Conservation (phyloP, 2,329 filamentous ascomycete genomes). For the Volutella citrinella region DNA sequence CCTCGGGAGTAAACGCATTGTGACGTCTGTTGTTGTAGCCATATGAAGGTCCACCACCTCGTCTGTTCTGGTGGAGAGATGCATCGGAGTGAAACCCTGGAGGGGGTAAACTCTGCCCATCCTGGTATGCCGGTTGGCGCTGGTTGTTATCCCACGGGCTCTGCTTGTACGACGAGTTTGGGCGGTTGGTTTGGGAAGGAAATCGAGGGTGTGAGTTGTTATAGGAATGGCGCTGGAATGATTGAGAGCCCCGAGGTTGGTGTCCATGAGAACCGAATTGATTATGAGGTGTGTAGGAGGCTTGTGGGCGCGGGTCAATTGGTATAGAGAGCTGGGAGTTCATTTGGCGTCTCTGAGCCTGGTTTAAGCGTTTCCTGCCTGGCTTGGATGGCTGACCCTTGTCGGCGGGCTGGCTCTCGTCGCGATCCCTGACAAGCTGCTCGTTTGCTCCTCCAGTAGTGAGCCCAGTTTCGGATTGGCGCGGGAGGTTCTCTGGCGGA, state of each 20-base stretch:
- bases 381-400: constrained; percentile 24
- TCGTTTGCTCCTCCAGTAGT: no score
- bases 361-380: constrained; percentile 54
- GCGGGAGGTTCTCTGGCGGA: no score
- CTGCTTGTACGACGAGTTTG: constrained; percentile 13
- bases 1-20: constrained; percentile 37
- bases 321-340: constrained; percentile 56
- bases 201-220: constrained; percentile 19
- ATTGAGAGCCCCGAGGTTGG: constrained; percentile 20
- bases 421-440: no score
- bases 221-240: constrained; percentile 21
- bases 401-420: constrained; percentile 4
- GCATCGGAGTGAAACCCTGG: constrained; percentile 6
- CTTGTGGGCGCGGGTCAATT: constrained; percentile 45
- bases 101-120: constrained; percentile 23
- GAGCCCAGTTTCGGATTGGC: no score
- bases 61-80: constrained; percentile 9
- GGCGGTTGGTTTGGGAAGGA: constrained; percentile 11
- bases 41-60: constrained; percentile 12
- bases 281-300: constrained; percentile 25
- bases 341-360: constrained; percentile 62
- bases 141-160: constrained; percentile 20
- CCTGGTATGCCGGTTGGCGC: constrained; percentile 11
- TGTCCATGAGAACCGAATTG: constrained; percentile 29
- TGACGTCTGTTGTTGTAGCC: constrained; percentile 21